Evolutionary conservation across 192 early-diverging fungal species (phyloP).

Genomic region (Coemansia nantahalensis): DNA sequence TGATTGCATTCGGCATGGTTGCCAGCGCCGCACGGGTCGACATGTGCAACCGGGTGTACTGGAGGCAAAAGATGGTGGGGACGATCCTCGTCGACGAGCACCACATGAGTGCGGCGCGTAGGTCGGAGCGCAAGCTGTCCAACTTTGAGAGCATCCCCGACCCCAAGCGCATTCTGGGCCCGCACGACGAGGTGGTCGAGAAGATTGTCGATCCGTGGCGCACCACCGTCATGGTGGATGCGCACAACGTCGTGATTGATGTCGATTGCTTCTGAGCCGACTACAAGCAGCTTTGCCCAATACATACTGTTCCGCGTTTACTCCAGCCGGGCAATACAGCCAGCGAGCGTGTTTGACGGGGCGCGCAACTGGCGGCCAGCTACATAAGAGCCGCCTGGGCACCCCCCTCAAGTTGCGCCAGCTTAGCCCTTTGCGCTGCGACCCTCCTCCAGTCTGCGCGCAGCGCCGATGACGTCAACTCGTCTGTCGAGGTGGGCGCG

Average conservation of each 20-base stretch:
- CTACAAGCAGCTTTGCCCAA: too few species aligned
- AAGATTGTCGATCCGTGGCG: conserved; percentile 21
- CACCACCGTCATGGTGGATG: conserved; percentile 34
- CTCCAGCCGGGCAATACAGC: too few species aligned
- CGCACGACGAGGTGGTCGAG: conserved; percentile 22
- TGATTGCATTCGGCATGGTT: too few species aligned
- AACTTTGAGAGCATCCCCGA: conserved; percentile 18
- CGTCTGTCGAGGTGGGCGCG: too few species aligned
- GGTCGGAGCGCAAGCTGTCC: conserved; percentile 18
- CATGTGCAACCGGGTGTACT: conserved; percentile 39
- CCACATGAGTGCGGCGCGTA: conserved; percentile 13
- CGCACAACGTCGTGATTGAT: conserved; percentile 20
- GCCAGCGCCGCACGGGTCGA: not conserved
- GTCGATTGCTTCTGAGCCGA: conserved; percentile 30
- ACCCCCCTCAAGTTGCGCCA: too few species aligned
- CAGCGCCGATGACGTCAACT: too few species aligned
- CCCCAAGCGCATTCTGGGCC: conserved; percentile 31
- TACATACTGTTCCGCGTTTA: too few species aligned
- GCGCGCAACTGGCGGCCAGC: too few species aligned
- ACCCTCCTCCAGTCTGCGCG: too few species aligned
- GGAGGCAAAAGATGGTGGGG: conserved; percentile 25
- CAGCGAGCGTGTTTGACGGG: too few species aligned
- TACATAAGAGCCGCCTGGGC: too few species aligned
- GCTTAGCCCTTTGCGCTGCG: too few species aligned
- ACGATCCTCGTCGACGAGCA: conserved; percentile 19